These are phyloP conservation scores for Coemansia sp. DNA, from an alignment of 192 early-diverging fungal genomes.

Conservation along the genomic window DNA sequence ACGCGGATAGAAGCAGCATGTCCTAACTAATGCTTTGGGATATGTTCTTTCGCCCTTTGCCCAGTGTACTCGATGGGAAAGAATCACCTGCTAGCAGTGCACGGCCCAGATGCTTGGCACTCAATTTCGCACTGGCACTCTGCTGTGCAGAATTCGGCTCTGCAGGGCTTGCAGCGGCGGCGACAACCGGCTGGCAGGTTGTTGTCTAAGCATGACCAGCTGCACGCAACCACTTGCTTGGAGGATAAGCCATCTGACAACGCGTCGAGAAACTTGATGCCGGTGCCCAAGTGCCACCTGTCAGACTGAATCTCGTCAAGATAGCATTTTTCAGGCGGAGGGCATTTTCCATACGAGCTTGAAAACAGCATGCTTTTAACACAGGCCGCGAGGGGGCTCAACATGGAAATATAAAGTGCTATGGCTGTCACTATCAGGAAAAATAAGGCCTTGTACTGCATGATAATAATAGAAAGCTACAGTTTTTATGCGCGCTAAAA, in stretches of 20 bases:
- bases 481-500: no score
- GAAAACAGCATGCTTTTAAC: no score
- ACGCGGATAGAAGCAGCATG: no score
- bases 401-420: no score
- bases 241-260: not conserved
- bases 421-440: no score
- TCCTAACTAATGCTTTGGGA: no score
- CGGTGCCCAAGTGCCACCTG: not conserved
- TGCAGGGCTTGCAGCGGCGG: constrained; percentile 38
- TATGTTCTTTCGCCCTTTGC: no score
- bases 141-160: constrained; percentile 14
- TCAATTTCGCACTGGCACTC: constrained; percentile 39
- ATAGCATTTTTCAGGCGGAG: constrained; percentile 26
- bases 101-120: constrained; percentile 18
- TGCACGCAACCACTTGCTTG: constrained; percentile 20
- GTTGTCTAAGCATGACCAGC: constrained; percentile 15
- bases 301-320: constrained; percentile 5
- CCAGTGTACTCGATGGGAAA: no score
- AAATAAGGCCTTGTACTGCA: no score
- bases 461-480: no score
- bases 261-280: not conserved
- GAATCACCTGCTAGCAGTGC: constrained; percentile 14
- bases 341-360: constrained; percentile 7
- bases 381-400: no score
- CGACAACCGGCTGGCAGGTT: constrained; percentile 12